Conservation (phyloP, 331 rosid species). For the Malus hybrid region DNA sequence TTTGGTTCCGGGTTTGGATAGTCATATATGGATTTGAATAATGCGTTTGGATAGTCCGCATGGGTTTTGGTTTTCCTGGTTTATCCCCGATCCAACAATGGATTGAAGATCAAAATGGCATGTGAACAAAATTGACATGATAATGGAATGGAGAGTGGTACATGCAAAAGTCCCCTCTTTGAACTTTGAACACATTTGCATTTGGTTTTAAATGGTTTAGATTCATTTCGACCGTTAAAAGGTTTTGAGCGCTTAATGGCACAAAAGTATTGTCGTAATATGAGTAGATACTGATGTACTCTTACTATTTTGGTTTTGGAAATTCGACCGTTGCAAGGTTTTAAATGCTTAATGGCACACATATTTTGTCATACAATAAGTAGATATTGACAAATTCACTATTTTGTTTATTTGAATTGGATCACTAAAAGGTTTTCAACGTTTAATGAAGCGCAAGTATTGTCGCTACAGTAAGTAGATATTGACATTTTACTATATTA, state of each 20-base stretch:
- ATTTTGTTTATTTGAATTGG: not conserved
- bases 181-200: not conserved
- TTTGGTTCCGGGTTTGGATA: conserved; percentile 2
- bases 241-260: rapidly evolving
- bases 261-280: not conserved
- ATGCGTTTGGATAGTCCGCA: not conserved
- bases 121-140: not conserved
- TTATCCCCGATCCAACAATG: not conserved
- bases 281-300: not conserved
- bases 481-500: too few relatives aligned
- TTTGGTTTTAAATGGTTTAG: not conserved
- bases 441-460: too few relatives aligned
- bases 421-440: too few relatives aligned
- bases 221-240: not conserved
- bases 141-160: not conserved
- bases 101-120: not conserved
- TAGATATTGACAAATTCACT: not conserved
- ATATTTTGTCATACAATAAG: not conserved
- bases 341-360: rapidly evolving
- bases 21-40: not conserved
- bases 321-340: not conserved
- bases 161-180: not conserved
- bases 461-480: too few relatives aligned
- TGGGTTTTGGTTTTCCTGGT: not conserved
- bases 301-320: not conserved